Conservation (phyloP, 192 early-diverging fungal genomes). For the Endogone sp. region DNA sequence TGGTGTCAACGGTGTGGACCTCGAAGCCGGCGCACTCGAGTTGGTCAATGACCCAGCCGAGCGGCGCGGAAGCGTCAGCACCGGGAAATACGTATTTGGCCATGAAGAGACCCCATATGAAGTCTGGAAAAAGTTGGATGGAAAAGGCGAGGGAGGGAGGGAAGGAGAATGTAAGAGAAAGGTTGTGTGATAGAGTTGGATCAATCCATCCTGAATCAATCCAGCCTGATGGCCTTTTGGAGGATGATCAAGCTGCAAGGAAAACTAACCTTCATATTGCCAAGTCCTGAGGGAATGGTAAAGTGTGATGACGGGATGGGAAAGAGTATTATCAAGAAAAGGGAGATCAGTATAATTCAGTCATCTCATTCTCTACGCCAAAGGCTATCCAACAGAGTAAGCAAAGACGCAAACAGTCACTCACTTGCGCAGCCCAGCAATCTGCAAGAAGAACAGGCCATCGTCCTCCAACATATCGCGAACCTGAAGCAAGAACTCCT, state of each 20-base stretch:
- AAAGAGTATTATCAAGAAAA: background rate
- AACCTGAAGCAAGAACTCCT: slow-evolving; percentile 87
- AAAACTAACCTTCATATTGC: background rate
- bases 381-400: too few species aligned
- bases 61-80: slow-evolving; percentile 93
- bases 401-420: too few species aligned
- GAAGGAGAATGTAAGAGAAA: background rate
- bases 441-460: slow-evolving; percentile 97
- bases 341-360: too few species aligned
- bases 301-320: background rate
- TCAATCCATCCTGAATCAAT: too few species aligned
- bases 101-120: slow-evolving; percentile 93
- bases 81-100: slow-evolving; percentile 99
- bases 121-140: slow-evolving; percentile 60
- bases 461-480: slow-evolving; percentile 95
- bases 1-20: slow-evolving; percentile 80
- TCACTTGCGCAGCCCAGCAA: slow-evolving; percentile 82
- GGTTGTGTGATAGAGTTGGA: background rate
- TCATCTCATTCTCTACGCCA: too few species aligned
- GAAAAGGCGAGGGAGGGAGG: too few species aligned
- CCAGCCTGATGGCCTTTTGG: background rate
- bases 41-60: slow-evolving; percentile 95
- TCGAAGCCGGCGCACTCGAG: slow-evolving; percentile 94
- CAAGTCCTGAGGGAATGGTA: background rate
- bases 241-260: background rate